A percentile compares a stretch with the other conserved stretches of the same genome.
phyloP scores from a whole-genome alignment of 2,329 filamentous ascomycete species.

The Curvularia hawaiiensis region DNA sequence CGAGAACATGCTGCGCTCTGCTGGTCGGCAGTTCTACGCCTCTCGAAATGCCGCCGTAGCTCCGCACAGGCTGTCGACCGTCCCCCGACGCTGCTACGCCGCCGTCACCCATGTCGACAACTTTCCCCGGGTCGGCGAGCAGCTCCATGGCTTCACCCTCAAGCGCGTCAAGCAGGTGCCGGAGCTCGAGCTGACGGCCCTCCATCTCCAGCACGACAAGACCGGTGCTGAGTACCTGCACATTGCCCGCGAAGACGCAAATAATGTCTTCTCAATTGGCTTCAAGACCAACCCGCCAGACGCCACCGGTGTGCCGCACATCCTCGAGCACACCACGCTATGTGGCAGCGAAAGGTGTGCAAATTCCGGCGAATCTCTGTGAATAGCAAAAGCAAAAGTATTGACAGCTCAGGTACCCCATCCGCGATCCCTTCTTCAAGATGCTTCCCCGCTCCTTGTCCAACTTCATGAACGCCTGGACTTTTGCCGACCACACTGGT shows the following conservation, averaged over 20 bases:
- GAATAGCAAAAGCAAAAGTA: neutral
- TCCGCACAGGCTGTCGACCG: conserved; percentile 17
- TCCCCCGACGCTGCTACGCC: conserved; percentile 51
- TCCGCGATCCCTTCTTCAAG: conserved; percentile 99
- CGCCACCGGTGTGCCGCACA: conserved; percentile 94
- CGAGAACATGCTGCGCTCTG: conserved; percentile 46
- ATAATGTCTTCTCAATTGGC: conserved; percentile 99
- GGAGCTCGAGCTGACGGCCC: conserved; percentile 88
- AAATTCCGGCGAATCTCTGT: no score
- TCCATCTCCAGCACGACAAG: conserved; percentile 91
- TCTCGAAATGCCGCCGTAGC: conserved; percentile 17
- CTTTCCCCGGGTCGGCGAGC: conserved; percentile 79
- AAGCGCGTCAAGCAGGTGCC: conserved; percentile 89
- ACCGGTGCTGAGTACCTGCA: conserved; percentile 96
- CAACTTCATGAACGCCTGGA: conserved; percentile 99
- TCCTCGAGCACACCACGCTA: conserved; percentile 94
- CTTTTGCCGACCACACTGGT: conserved; percentile 92
- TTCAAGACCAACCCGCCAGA: conserved; percentile 99
- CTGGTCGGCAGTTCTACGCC: conserved; percentile 36
- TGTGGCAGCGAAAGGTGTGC: conserved; percentile 90
- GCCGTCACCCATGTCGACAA: conserved; percentile 77
- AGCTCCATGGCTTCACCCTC: conserved; percentile 92
- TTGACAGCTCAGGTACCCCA: conserved; percentile 72
- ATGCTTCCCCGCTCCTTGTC: conserved; percentile 98
- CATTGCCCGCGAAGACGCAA: conserved; percentile 91